These are phyloP conservation scores for Spirogloea muscicola DNA, from an alignment of 139 green algal genomes.

Conservation along the genomic window DNA sequence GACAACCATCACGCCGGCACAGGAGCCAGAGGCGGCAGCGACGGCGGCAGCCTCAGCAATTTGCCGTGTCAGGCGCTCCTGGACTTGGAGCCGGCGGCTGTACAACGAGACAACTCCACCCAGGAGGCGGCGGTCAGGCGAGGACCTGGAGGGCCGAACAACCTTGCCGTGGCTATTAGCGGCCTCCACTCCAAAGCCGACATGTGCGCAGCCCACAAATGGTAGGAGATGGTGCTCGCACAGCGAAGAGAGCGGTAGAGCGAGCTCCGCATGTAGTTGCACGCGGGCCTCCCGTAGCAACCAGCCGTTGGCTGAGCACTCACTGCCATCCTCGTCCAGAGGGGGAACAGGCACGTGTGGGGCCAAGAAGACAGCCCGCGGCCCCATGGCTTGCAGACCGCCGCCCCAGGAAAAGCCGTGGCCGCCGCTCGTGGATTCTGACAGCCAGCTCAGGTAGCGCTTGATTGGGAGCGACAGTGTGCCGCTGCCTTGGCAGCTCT, in stretches of 20 bases:
- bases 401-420: no score
- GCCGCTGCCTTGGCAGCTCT: no score
- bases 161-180: not conserved
- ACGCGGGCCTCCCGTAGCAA: no score
- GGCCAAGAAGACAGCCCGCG: no score
- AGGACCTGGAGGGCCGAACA: not conserved
- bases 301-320: no score
- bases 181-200: conserved; percentile 17
- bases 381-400: no score
- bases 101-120: conserved; percentile 36
- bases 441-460: no score
- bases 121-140: no score
- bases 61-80: conserved; percentile 90
- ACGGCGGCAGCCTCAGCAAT: conserved; percentile 54
- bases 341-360: no score
- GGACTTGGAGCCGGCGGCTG: conserved; percentile 57
- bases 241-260: conserved; percentile 63
- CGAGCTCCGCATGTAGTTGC: not conserved
- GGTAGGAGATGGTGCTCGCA: conserved; percentile 98
- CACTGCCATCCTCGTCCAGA: no score
- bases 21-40: not conserved
- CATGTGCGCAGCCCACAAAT: conserved; percentile 73
- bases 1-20: conserved; percentile 70
- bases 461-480: no score
- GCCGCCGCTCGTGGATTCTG: no score